Evolutionary conservation across 352 stramenopile species (phyloP).

Genomic region (Phytophthora hibernalis): DNA sequence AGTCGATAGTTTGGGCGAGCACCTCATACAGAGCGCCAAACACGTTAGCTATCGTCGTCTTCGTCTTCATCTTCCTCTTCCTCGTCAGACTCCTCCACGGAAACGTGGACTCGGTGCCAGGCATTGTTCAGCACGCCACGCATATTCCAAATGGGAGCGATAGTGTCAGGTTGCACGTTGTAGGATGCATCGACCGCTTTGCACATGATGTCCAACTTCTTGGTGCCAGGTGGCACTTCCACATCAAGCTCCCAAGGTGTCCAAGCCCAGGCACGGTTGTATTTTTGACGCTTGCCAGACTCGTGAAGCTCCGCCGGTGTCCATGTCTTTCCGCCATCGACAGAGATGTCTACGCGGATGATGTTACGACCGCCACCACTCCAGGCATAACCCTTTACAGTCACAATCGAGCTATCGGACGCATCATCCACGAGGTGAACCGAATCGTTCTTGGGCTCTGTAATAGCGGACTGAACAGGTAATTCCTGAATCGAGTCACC

Average conservation of each 20-base stretch:
- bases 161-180: constrained; percentile 97
- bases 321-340: constrained; percentile 95
- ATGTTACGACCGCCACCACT: constrained; percentile 95
- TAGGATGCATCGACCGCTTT: constrained; percentile 96
- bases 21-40: neutral
- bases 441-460: constrained; percentile 73
- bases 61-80: constrained; percentile 43
- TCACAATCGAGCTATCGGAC: constrained; percentile 78
- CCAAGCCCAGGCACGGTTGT: constrained; percentile 95
- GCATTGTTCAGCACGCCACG: constrained; percentile 97
- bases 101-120: constrained; percentile 92
- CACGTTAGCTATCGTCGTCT: constrained; percentile 5
- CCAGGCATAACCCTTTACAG: constrained; percentile 95
- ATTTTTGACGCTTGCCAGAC: constrained; percentile 85
- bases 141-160: constrained; percentile 97
- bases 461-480: constrained; percentile 92
- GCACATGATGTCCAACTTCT: constrained; percentile 89
- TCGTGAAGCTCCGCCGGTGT: constrained; percentile 86
- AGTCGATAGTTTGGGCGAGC: neutral
- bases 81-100: constrained; percentile 57
- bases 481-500: constrained; percentile 93
- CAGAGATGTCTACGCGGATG: constrained; percentile 96
- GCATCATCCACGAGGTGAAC: constrained; percentile 58
- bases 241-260: constrained; percentile 96
- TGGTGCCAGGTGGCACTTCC: constrained; percentile 82